Base-by-base conservation (phyloP, 495 filamentous ascomycete genomes). In the Staphylotrichum tortipilum region DNA sequence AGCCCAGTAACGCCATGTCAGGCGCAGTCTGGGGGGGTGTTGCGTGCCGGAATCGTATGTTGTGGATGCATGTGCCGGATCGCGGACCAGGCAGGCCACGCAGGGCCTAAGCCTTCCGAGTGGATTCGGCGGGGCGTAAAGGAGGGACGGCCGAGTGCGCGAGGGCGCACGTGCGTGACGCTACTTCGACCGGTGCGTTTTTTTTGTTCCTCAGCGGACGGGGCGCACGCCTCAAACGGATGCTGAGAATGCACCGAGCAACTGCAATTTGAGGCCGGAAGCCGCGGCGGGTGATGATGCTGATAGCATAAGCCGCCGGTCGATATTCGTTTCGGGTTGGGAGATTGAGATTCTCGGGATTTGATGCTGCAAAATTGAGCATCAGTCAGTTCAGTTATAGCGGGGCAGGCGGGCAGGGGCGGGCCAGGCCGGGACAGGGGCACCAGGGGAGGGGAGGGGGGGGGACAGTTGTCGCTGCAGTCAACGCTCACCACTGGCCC, bases 1-100 rank as follows among this genome's bases (percentile, higher is more conserved):
- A 56, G 45, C 75, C 78, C 18, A 82, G 51, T 49, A 77, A 61
- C 57, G 66, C 71, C 76, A 78, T 79, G 26, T 55, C 55, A 44
- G 47, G 42, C 18, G 26, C 36, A 37, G 22, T 46, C 44, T n/a
- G n/a, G 31, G 47, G 23, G 39, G 53, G 19, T 54, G 44, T 39
- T 23, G 44, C 30, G 47, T 55, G 49, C 30, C 43, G 34, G 19
- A 24, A 46, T 64, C 49, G 53, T 53, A 59, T 51, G 58, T 57
- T 54, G 36, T 52, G 15, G 42, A 21, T 4, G 44, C 46, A 50
- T 48, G 29, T 18, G 29, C 42, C 21, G n/a, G 14, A 11, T 7
- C 17, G 22, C 31, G 26, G 23, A 35, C 44, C 26, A n/a, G n/a
- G n/a, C n/a, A n/a, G n/a, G n/a, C n/a, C n/a, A n/a, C n/a, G n/a